Conservation (phyloP, 495 filamentous ascomycete species). For the Aspergillus indologenus region DNA sequence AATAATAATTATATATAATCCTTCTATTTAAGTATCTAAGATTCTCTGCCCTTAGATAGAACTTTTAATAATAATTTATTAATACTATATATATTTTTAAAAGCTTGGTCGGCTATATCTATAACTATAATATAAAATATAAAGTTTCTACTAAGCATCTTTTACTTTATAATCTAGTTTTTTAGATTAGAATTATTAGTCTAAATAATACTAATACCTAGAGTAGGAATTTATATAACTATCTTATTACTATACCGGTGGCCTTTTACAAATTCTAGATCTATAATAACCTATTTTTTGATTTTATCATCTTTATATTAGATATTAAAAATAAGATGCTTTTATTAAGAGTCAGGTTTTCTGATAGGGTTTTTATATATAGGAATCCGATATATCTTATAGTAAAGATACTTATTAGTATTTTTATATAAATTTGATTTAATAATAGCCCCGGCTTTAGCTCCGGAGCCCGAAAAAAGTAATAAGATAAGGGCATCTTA, state of each 20-base stretch:
- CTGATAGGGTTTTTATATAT: neutral
- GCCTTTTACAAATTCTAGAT: constrained; percentile 25
- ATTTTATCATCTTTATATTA: constrained; percentile 11
- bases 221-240: constrained; percentile 13
- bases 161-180: constrained; percentile 22
- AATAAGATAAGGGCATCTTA: constrained; percentile 20
- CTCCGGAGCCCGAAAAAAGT: constrained; percentile 20
- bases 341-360: neutral
- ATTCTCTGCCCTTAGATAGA: constrained; percentile 4
- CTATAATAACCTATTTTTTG: constrained; percentile 22
- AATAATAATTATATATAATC: neutral
- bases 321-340: constrained; percentile 23
- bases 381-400: constrained; percentile 18
- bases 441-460: constrained; percentile 21
- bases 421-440: constrained; percentile 22
- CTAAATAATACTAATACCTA: constrained; percentile 5
- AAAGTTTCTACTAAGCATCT: constrained; percentile 22
- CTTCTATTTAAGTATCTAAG: constrained; percentile 6
- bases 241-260: constrained; percentile 14
- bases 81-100: constrained; percentile 6
- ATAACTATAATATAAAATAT: constrained; percentile 21
- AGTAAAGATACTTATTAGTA: constrained; percentile 25
- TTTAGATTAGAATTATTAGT: constrained; percentile 17
- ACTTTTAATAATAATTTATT: neutral
- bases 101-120: constrained; percentile 7